These are phyloP conservation scores for Aspergillus ostianus DNA, from an alignment of 495 filamentous ascomycete species.

Conservation along the genomic window DNA sequence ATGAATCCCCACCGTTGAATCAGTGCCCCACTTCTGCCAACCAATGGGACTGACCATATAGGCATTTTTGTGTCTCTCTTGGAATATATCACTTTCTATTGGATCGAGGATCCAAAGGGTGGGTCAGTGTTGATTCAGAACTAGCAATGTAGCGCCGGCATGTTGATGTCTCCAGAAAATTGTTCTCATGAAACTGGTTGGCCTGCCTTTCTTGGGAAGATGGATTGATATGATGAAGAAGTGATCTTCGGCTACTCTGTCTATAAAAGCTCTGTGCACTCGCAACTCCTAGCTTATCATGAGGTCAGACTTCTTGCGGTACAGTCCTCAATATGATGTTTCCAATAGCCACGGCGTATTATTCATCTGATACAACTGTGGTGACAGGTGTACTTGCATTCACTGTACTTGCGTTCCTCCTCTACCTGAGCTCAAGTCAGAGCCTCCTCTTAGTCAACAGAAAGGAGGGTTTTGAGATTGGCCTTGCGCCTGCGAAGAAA, in stretches of 20 bases:
- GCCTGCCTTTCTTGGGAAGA: no score
- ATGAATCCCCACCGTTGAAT: background rate
- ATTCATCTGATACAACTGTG: background rate
- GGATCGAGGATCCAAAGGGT: background rate
- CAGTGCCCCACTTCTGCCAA: background rate
- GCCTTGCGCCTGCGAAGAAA: background rate
- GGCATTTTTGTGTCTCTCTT: no score
- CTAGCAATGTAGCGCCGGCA: background rate
- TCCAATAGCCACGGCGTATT: background rate
- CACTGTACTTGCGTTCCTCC: background rate
- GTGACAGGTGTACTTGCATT: background rate
- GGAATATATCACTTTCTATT: background rate
- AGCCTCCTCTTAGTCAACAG: background rate
- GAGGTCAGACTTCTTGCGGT: no score
- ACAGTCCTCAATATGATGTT: background rate
- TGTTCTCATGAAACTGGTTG: no score
- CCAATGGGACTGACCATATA: background rate
- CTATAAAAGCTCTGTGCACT: no score
- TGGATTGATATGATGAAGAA: no score
- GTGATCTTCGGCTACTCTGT: no score
- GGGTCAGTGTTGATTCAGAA: background rate
- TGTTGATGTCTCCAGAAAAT: background rate
- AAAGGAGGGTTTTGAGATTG: background rate
- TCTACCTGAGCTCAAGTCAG: background rate
- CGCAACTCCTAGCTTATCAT: no score